These are phyloP conservation scores for Nakataea oryzae DNA, from an alignment of 2,329 filamentous ascomycete species.

Conservation along the genomic window DNA sequence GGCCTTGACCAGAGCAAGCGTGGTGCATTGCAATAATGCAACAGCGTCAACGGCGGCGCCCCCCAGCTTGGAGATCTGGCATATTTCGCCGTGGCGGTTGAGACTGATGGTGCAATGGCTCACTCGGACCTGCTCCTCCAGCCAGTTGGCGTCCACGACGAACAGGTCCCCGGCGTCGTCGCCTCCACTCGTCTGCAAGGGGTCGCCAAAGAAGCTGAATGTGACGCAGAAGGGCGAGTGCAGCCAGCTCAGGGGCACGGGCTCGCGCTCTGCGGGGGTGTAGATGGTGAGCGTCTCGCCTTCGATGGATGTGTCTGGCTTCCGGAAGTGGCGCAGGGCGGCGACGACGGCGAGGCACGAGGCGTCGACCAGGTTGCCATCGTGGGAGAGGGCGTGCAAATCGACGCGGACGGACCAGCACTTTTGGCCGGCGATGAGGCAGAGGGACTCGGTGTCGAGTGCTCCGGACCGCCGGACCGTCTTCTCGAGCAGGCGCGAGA, in stretches of 20 bases:
- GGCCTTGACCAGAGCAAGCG: slow-evolving; percentile 64
- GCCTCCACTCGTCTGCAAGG: neutral
- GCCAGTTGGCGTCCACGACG: slow-evolving; percentile 58
- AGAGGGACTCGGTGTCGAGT: slow-evolving; percentile 90
- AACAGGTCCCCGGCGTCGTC: slow-evolving; percentile 56
- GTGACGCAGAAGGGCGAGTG: slow-evolving; percentile 89
- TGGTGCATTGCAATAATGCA: slow-evolving; percentile 65
- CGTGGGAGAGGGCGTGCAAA: slow-evolving; percentile 81
- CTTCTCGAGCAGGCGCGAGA: slow-evolving; percentile 86
- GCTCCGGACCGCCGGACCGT: slow-evolving; percentile 86
- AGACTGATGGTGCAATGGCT: slow-evolving; percentile 72
- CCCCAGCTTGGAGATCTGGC: slow-evolving; percentile 83
- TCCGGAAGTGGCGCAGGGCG: slow-evolving; percentile 80
- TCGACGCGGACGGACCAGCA: slow-evolving; percentile 89
- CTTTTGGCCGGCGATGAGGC: slow-evolving; percentile 80
- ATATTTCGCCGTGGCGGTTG: slow-evolving; percentile 83
- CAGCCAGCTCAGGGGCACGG: slow-evolving; percentile 80
- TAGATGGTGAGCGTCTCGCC: slow-evolving; percentile 80
- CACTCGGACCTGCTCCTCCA: slow-evolving; percentile 68
- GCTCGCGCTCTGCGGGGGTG: slow-evolving; percentile 74
- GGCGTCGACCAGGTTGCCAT: slow-evolving; percentile 81
- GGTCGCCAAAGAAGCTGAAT: slow-evolving; percentile 64
- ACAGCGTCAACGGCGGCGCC: slow-evolving; percentile 75
- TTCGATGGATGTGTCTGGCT: slow-evolving; percentile 79
- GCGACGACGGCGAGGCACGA: slow-evolving; percentile 81